Base-by-base conservation (phyloP, 768 basidiomycete genomes). In the Amanita jacksonii region DNA sequence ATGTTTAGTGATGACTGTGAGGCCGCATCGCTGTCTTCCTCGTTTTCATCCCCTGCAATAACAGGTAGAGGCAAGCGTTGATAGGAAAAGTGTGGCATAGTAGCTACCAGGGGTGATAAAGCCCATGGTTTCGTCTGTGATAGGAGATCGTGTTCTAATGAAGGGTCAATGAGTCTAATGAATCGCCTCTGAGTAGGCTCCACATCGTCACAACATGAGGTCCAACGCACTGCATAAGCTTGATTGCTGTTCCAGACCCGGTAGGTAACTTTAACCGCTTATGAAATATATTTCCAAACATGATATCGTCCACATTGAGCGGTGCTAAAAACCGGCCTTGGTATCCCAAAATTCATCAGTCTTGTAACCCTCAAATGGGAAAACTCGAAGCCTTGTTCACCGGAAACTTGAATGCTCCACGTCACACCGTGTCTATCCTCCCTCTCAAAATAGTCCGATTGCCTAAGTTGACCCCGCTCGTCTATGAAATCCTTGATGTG, bases 391-490 rank as follows among this genome's bases (percentile, higher is more conserved):
- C 9, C 23, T 33, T 25, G 53, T 73, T 39, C 43, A 85, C 91
- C 91, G 73, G 81, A 83, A 20, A 90, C 78, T 53, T 91, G 88
- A 35, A 96, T 87, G 57, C 86, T 90, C 88, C 91, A 96, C 13
- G 90, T 93, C 37, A 86, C 72, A 7, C 79, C 80, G 44, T 72
- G 73, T 46, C 85, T 72, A 45, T 86, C 81, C n/a, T 71, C 67
- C 34, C 76, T 66, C 13, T 69, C 67, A 54, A 94, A 94, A 59
- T 94, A 94, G 32, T 79, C 78, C 34, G 73, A 76, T n/a, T 75
- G 66, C 34, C 70, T 61, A 1, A 65, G 64, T 5, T 53, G 55
- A 5, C 74, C 76, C 4, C 66, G 57, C 13, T 73, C 68, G 46
- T 79, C 76, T 13, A 69, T 66, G 54, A 87, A 79, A 12, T 77